Percentiles rank a stretch among this genome's conserved stretches.
These are phyloP conservation scores for Ustilago loliicola DNA, from an alignment of 1,284 basidiomycete genomes.

Conservation along the genomic window DNA sequence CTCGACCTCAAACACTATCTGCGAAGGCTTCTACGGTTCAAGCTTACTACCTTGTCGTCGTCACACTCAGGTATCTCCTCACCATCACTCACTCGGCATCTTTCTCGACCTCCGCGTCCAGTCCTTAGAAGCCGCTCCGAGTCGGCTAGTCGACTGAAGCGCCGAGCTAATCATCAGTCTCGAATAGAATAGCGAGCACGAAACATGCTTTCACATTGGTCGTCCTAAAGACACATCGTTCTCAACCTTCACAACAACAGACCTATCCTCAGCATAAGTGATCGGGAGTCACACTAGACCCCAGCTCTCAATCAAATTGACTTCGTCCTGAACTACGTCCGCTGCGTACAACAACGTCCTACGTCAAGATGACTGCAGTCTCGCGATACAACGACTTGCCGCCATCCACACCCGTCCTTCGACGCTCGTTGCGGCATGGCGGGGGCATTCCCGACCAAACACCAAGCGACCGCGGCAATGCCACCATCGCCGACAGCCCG, in stretches of 20 bases:
- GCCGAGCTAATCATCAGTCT: not conserved
- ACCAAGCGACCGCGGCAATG: constrained; percentile 43
- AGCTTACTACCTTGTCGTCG: not conserved
- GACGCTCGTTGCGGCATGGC: constrained; percentile 41
- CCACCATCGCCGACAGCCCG: constrained; percentile 50
- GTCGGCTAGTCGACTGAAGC: not conserved
- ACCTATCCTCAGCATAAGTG: not conserved
- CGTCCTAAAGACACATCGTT: not conserved
- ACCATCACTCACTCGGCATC: not conserved
- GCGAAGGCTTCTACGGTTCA: not conserved
- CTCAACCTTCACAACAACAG: not conserved
- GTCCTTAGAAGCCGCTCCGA: not conserved
- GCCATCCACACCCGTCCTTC: constrained; percentile 40
- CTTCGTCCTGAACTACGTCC: not conserved
- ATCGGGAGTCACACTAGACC: not conserved
- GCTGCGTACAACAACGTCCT: not conserved
- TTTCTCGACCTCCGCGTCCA: not conserved
- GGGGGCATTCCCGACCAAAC: constrained; percentile 27
- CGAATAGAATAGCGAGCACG: not conserved
- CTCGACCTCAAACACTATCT: not conserved
- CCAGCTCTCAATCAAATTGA: too few relatives aligned
- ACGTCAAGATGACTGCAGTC: constrained; percentile 38
- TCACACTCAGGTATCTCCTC: constrained; percentile 2
- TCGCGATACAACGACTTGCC: constrained; percentile 35
- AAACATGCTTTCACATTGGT: constrained; percentile 29